phyloP scores from a whole-genome alignment of 805 yeast species.

The Saccharomycopsis schoenii region DNA sequence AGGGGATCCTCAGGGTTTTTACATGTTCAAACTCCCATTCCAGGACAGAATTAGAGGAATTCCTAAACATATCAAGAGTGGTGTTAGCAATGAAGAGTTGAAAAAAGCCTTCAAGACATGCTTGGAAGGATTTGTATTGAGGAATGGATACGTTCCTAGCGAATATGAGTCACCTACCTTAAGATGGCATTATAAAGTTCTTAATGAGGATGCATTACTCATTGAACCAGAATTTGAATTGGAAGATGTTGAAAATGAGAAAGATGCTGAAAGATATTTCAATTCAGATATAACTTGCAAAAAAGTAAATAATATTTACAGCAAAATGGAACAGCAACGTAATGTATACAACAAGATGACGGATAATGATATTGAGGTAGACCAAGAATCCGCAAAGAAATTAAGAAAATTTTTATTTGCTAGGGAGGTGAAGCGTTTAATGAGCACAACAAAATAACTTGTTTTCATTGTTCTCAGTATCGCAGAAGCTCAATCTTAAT shows the following conservation, averaged over 20 bases:
- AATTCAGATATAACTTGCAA: neutral
- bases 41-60: constrained; percentile 61
- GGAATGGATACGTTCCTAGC: constrained; percentile 43
- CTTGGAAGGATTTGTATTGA: constrained; percentile 33
- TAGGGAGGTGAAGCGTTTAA: neutral
- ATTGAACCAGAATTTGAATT: constrained; percentile 28
- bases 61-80: constrained; percentile 32
- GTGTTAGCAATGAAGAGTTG: constrained; percentile 20
- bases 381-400: neutral
- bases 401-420: neutral
- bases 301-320: neutral
- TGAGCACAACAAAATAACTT: neutral
- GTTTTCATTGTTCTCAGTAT: neutral
- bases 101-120: constrained; percentile 24
- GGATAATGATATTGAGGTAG: neutral
- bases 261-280: neutral
- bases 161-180: constrained; percentile 57
- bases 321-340: neutral
- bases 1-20: constrained; percentile 58
- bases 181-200: constrained; percentile 52
- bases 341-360: neutral
- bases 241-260: constrained; percentile 3
- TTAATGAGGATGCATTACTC: constrained; percentile 61
- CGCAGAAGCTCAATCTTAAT: too few relatives aligned
- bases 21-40: constrained; percentile 60